Evolutionary conservation across 495 filamentous ascomycete species (phyloP), one percentile per base, ranked within the genome.

Genomic region (Sphaerosporella brunnea): DNA sequence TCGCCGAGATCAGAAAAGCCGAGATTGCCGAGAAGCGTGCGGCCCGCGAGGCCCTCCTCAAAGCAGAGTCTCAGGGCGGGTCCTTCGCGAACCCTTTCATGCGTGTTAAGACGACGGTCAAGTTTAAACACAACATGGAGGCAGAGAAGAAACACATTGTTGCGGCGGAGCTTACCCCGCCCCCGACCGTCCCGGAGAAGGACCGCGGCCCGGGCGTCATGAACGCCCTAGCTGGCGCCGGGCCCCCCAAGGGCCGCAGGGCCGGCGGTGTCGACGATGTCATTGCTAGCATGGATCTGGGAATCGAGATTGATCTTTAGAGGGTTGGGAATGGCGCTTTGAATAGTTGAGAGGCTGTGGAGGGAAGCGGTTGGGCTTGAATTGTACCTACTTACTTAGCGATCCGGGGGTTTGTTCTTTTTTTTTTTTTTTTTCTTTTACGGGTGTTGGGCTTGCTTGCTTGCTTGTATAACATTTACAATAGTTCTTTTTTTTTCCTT

Each of bases 1-100:
- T 73, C 13, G 81, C 92, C 53, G 75, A 79, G 18, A 77, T 93
- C 5, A 83, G 87, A 42, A 79, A 80, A 62, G 86, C 87, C 4
- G 82, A 93, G 62, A 65, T 90, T 19, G 75, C 74, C 51, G 88
- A 96, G 67, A 70, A 78, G 13, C 72, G 72, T 35, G 71, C 70
- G 9, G 70, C 72, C n/a, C 70, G 75, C 23, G 69, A 77, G 53
- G 64, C 65, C 4, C 65, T 62, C 1, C 47, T 52, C 23, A 54
- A 56, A 47, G 59, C 53, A 0, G 55, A 59, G 37, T 49, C 53
- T 4, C 55, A 53, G 1, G 51, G 51, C 9, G 63, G 62, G 40
- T 25, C 7, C 11, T 39, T 38, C 18, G 45, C 36, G 10, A 73
- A 77, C 56, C 77, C 79, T 16, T 73, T 86, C 44, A 80, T 77